These are phyloP conservation scores for Colletotrichum limetticola DNA, from an alignment of 2,329 filamentous ascomycete species.

Conservation along the genomic window DNA sequence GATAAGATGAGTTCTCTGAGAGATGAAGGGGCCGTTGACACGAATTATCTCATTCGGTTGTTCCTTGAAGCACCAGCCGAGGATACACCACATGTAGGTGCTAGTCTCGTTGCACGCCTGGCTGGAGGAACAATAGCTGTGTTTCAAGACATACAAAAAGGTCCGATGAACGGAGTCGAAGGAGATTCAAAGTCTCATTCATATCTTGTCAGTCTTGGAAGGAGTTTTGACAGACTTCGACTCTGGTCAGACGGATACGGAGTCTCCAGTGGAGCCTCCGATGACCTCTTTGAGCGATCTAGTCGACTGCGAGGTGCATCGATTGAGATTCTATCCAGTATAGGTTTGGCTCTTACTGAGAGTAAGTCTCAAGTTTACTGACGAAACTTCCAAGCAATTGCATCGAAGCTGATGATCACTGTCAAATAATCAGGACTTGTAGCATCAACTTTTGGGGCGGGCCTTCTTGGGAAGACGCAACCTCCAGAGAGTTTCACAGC, in stretches of 20 bases:
- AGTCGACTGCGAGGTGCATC: not conserved
- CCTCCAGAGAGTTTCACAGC: not conserved
- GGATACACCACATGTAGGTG: too few species aligned
- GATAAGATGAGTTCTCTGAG: not conserved
- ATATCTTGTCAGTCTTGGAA: not conserved
- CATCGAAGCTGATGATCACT: not conserved
- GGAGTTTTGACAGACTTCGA: not conserved
- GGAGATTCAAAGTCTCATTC: fast-evolving
- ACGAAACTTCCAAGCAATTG: not conserved
- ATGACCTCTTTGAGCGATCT: not conserved
- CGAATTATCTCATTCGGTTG: not conserved
- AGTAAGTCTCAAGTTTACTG: not conserved
- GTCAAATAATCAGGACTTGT: not conserved
- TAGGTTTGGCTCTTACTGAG: not conserved
- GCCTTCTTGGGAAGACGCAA: not conserved
- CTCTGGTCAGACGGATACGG: not conserved
- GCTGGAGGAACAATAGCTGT: not conserved
- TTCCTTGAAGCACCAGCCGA: not conserved
- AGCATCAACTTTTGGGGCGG: not conserved
- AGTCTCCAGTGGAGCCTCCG: not conserved
- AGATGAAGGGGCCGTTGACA: not conserved
- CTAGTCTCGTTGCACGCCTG: not conserved
- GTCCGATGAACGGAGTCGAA: not conserved
- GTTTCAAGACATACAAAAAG: not conserved
- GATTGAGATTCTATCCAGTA: not conserved